phyloP scores from a whole-genome alignment of 1,284 basidiomycete species.

The Microbotryum silenes-acaulis region DNA sequence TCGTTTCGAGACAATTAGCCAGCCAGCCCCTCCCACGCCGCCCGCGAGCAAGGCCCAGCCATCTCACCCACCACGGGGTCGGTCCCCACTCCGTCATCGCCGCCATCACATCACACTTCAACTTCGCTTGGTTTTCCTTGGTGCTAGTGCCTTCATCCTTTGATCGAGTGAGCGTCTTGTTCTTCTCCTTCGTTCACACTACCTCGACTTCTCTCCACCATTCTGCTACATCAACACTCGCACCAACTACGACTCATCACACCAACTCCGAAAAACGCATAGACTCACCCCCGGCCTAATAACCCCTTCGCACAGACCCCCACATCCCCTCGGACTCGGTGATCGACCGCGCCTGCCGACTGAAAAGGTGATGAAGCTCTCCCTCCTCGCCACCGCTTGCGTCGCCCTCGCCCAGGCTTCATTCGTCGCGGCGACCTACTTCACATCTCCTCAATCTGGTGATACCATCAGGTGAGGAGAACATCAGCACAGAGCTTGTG shows the following conservation, averaged over 20 bases:
- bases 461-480: constrained; percentile 10
- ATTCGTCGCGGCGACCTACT: constrained; percentile 21
- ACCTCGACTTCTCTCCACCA: too few species aligned
- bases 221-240: too few species aligned
- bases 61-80: too few species aligned
- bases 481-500: neutral
- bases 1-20: too few species aligned
- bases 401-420: neutral
- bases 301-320: neutral
- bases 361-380: neutral
- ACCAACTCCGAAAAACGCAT: neutral
- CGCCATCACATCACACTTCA: too few species aligned
- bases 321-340: neutral
- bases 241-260: neutral
- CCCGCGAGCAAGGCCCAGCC: too few species aligned
- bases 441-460: constrained; percentile 21
- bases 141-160: too few species aligned
- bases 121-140: too few species aligned
- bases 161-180: too few species aligned
- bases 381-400: neutral
- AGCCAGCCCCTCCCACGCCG: too few species aligned
- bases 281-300: neutral
- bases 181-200: too few species aligned
- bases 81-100: too few species aligned
- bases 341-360: neutral